Conservation (phyloP, 305 asterid genomes). For the Caryopteris hybrid region DNA sequence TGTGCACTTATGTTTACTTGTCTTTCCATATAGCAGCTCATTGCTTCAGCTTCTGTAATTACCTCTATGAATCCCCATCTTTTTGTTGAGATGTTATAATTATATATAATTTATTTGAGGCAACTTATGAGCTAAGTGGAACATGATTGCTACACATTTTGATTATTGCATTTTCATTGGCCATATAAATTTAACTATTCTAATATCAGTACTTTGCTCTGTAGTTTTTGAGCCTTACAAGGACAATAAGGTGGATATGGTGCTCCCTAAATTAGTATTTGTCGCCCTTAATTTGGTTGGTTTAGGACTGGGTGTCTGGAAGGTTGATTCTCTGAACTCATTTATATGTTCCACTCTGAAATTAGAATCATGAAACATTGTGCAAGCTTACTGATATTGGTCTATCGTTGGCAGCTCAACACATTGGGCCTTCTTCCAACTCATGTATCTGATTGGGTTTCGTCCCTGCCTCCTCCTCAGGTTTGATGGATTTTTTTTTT, state of each 20-base stretch:
- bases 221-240: constrained; percentile 80
- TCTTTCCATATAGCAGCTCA: too few species aligned
- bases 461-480: constrained; percentile 73
- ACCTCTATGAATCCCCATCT: too few species aligned
- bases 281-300: constrained; percentile 71
- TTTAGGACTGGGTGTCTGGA: constrained; percentile 3
- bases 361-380: neutral
- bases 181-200: neutral
- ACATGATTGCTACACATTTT: neutral
- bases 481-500: constrained; percentile 19
- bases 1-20: too few species aligned
- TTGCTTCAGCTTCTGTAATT: too few species aligned
- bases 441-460: constrained; percentile 75
- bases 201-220: constrained; percentile 14
- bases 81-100: too few species aligned
- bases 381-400: neutral
- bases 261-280: constrained; percentile 52
- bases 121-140: too few species aligned
- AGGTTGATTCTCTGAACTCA: constrained; percentile 31
- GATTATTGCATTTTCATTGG: neutral
- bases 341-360: neutral
- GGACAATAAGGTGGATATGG: constrained; percentile 67
- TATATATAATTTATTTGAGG: too few species aligned
- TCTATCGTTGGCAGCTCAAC: constrained; percentile 46
- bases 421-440: constrained; percentile 79